Percentiles rank a stretch among this genome's conserved stretches.
phyloP scores from a whole-genome alignment of 1,284 basidiomycete species.

The Porodaedalea pini region DNA sequence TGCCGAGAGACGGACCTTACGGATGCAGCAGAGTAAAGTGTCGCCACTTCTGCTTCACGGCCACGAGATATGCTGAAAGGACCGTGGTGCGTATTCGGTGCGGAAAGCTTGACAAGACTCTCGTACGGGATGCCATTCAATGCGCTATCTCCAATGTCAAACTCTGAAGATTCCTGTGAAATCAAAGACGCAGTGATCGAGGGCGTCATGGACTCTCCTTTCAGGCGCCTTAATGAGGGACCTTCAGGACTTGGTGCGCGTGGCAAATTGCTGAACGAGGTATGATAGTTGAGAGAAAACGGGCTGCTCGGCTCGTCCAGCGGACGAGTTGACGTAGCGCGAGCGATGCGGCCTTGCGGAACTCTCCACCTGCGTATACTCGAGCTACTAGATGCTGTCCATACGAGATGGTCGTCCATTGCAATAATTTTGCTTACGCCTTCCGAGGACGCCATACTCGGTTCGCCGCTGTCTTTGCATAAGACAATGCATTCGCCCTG shows the following conservation, averaged over 20 bases:
- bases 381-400: slow-evolving; percentile 86
- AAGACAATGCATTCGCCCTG: slow-evolving; percentile 90
- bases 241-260: neutral
- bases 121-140: slow-evolving; percentile 76
- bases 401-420: slow-evolving; percentile 83
- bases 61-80: slow-evolving; percentile 39
- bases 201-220: slow-evolving; percentile 11
- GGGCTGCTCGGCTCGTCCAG: neutral
- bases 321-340: slow-evolving; percentile 29
- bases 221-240: neutral
- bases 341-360: slow-evolving; percentile 42
- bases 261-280: neutral
- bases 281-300: neutral
- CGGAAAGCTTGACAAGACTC: slow-evolving; percentile 73
- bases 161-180: slow-evolving; percentile 18
- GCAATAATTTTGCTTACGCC: slow-evolving; percentile 85
- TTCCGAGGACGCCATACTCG: slow-evolving; percentile 37
- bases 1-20: slow-evolving; percentile 62
- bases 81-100: slow-evolving; percentile 71
- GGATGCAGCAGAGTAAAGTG: slow-evolving; percentile 77
- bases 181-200: slow-evolving; percentile 23
- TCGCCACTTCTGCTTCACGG: slow-evolving; percentile 75
- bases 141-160: slow-evolving; percentile 42
- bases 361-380: slow-evolving; percentile 80
- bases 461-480: slow-evolving; percentile 61